phyloP scores from a whole-genome alignment of 805 yeast species.

The Starmerella geochares region DNA sequence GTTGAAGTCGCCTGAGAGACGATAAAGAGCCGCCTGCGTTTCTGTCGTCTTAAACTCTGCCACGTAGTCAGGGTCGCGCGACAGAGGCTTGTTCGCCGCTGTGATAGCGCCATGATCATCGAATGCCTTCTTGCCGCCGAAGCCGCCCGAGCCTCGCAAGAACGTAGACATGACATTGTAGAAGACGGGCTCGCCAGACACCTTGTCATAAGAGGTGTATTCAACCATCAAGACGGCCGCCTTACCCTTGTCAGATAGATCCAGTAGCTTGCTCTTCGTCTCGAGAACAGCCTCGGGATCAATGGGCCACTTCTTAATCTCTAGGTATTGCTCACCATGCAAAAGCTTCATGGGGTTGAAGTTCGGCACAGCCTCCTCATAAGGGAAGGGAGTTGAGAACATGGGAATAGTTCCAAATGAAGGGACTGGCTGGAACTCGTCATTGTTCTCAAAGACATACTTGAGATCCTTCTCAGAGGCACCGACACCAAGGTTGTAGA shows the following conservation, averaged over 20 bases:
- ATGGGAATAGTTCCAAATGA: slow-evolving; percentile 84
- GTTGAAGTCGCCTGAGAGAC: slow-evolving; percentile 87
- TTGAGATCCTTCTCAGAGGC: slow-evolving; percentile 66
- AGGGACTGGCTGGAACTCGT: slow-evolving; percentile 76
- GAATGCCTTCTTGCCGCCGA: slow-evolving; percentile 43
- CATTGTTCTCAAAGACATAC: slow-evolving; percentile 66
- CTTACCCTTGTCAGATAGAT: slow-evolving; percentile 71
- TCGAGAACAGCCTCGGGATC: slow-evolving; percentile 58
- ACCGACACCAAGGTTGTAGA: slow-evolving; percentile 85
- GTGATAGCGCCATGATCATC: slow-evolving; percentile 53
- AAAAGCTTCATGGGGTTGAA: slow-evolving; percentile 82
- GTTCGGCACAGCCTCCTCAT: slow-evolving; percentile 55
- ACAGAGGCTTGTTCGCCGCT: slow-evolving; percentile 53
- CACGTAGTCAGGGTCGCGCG: slow-evolving; percentile 56
- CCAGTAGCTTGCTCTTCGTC: slow-evolving; percentile 59
- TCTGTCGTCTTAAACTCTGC: slow-evolving; percentile 46
- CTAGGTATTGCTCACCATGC: slow-evolving; percentile 92
- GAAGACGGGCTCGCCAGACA: slow-evolving; percentile 59
- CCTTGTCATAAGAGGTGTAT: slow-evolving; percentile 61
- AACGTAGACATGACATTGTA: slow-evolving; percentile 77
- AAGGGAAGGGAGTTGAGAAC: slow-evolving; percentile 54
- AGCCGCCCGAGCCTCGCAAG: slow-evolving; percentile 59
- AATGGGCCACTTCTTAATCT: slow-evolving; percentile 62
- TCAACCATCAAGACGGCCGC: slow-evolving; percentile 69
- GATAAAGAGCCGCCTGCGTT: slow-evolving; percentile 80